Percentiles rank a stretch among this genome's conserved stretches.
These are phyloP conservation scores for Melampsora americana DNA, from an alignment of 1,284 basidiomycete genomes.

Conservation along the genomic window DNA sequence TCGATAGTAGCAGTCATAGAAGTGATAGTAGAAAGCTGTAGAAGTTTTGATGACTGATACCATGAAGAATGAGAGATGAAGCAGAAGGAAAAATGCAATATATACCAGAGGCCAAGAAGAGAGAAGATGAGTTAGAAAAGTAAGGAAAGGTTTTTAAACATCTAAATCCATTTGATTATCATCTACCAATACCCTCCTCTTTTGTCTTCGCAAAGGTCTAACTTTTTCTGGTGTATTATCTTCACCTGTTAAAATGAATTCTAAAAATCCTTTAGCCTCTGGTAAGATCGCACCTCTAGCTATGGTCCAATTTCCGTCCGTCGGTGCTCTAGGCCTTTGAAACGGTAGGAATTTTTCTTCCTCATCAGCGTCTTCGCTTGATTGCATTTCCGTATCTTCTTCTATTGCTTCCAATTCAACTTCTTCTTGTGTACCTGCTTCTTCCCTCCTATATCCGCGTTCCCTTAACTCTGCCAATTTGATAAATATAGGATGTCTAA, in stretches of 20 bases:
- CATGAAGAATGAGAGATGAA: no score
- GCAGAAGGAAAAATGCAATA: no score
- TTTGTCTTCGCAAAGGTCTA: not conserved
- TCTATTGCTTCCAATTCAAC: conserved; percentile 5
- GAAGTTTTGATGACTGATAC: no score
- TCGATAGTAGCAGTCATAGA: no score
- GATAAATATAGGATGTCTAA: conserved; percentile 17
- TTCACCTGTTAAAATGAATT: conserved; percentile 41
- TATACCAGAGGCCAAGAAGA: not conserved
- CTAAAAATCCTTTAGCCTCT: conserved; percentile 39
- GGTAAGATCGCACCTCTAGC: conserved; percentile 37
- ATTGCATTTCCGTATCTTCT: conserved; percentile 14
- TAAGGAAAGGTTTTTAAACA: not conserved
- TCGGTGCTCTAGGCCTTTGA: conserved; percentile 7
- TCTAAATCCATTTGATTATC: not conserved
- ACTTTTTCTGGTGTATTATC: conserved; percentile 18
- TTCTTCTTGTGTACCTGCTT: not conserved
- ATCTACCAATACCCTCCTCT: not conserved
- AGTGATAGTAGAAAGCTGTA: no score
- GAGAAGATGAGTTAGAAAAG: conserved; percentile 1
- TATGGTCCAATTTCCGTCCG: conserved; percentile 9
- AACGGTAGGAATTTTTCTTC: not conserved
- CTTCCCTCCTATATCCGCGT: conserved; percentile 12
- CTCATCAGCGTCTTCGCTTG: not conserved
- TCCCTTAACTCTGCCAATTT: conserved; percentile 18